Percentiles rank a stretch among this genome's conserved stretches.
Conservation (phyloP, 1,139 yeast species). For the Blastobotrys capitulatus region DNA sequence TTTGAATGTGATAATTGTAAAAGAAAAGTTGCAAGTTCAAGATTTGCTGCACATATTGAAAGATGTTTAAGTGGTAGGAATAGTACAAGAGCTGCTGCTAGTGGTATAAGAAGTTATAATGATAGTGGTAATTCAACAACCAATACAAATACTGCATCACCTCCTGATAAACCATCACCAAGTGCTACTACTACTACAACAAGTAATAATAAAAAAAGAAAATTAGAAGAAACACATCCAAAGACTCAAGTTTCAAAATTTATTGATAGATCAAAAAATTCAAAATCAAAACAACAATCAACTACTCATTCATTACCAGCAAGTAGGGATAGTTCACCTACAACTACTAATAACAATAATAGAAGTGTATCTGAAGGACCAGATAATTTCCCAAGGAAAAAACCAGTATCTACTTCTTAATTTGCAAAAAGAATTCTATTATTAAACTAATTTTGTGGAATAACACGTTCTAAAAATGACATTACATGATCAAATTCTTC, state of each 20-base stretch:
- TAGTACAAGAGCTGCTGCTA: slow-evolving; percentile 17
- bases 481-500: slow-evolving; percentile 59
- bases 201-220: slow-evolving; percentile 11
- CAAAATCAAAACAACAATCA: too few relatives aligned
- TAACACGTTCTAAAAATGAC: slow-evolving; percentile 40
- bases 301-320: slow-evolving; percentile 18
- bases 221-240: slow-evolving; percentile 19
- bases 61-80: slow-evolving; percentile 66
- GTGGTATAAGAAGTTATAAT: neutral
- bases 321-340: slow-evolving; percentile 19
- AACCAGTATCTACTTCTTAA: slow-evolving; percentile 7
- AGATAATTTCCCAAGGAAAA: slow-evolving; percentile 4
- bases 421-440: too few relatives aligned
- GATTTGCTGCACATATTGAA: slow-evolving; percentile 90
- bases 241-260: slow-evolving; percentile 28
- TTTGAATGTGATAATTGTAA: slow-evolving; percentile 78
- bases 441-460: neutral
- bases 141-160: too few relatives aligned
- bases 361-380: slow-evolving; percentile 10
- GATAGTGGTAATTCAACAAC: slow-evolving; percentile 9
- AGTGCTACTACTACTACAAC: too few relatives aligned
- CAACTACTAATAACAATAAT: neutral
- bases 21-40: slow-evolving; percentile 79
- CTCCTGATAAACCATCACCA: slow-evolving; percentile 12
- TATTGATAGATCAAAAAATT: slow-evolving; percentile 18